A percentile compares a stretch with the other conserved stretches of the same genome.
Evolutionary conservation across 2,329 filamentous ascomycete genomes (phyloP).

Genomic region (Ophiocordyceps camponoti-saundersi): DNA sequence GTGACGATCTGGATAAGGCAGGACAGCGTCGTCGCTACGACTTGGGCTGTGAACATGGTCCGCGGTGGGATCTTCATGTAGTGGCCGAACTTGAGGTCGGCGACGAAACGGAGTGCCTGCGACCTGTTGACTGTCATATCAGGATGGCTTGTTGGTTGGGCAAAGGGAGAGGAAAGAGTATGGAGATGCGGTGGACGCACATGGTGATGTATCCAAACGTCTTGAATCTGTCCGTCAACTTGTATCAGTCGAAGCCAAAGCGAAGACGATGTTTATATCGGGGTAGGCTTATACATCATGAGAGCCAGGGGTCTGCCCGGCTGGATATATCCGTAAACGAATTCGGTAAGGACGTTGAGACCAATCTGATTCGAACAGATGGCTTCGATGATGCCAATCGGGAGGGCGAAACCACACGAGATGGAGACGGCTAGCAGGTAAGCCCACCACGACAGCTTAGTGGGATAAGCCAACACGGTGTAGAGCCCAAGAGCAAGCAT

Average conservation of each 20-base stretch:
- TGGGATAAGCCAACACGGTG: constrained; percentile 42
- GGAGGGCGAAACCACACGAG: constrained; percentile 45
- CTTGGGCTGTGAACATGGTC: constrained; percentile 49
- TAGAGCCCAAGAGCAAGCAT: constrained; percentile 36
- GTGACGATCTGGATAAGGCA: constrained; percentile 50
- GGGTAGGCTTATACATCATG: constrained; percentile 39
- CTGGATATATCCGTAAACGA: constrained; percentile 59
- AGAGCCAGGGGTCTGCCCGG: constrained; percentile 54
- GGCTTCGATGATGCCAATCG: constrained; percentile 53
- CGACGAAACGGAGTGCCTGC: constrained; percentile 45
- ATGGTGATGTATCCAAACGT: constrained; percentile 47
- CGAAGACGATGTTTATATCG: not conserved
- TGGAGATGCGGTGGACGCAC: constrained; percentile 12
- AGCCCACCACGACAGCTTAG: constrained; percentile 56
- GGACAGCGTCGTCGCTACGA: constrained; percentile 47
- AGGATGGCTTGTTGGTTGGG: not conserved
- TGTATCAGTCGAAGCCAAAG: not conserved
- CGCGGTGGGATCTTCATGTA: constrained; percentile 57
- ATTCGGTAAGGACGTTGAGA: constrained; percentile 59
- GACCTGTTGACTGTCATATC: constrained; percentile 15
- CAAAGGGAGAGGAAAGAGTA: not conserved
- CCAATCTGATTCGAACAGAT: constrained; percentile 55
- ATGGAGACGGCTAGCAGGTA: constrained; percentile 51
- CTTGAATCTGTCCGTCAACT: constrained; percentile 34
- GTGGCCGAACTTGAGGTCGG: constrained; percentile 53